phyloP scores from a whole-genome alignment of 176 grass and related monocot genomes.

The Ampelocalamus luodianensis region DNA sequence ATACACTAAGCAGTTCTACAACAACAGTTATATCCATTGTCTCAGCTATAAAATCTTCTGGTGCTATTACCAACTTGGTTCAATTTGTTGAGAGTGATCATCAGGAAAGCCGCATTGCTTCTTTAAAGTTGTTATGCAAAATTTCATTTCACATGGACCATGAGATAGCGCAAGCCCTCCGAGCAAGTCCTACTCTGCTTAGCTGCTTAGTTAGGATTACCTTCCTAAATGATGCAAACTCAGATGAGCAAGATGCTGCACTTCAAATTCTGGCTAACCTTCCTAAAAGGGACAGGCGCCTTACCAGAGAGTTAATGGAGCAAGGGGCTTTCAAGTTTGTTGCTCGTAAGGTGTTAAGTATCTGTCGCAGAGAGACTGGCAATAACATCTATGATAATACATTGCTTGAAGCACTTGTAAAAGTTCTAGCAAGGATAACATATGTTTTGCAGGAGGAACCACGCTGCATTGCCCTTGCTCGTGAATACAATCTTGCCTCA shows the following conservation, averaged over 20 bases:
- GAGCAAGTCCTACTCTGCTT: conserved; percentile 58
- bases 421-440: conserved; percentile 65
- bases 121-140: conserved; percentile 65
- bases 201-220: conserved; percentile 59
- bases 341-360: conserved; percentile 55
- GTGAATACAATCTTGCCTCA: conserved; percentile 63
- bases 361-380: conserved; percentile 50
- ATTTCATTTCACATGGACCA: conserved; percentile 63
- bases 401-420: conserved; percentile 62
- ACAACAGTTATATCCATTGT: conserved; percentile 58
- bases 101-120: conserved; percentile 58
- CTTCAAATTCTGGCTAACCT: conserved; percentile 67
- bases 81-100: conserved; percentile 77
- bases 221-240: conserved; percentile 46
- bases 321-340: conserved; percentile 65
- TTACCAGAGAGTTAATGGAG: conserved; percentile 68
- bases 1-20: conserved; percentile 48
- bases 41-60: conserved; percentile 68
- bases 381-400: conserved; percentile 40
- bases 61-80: conserved; percentile 73
- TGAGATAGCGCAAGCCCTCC: conserved; percentile 68
- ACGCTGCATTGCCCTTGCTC: conserved; percentile 54
- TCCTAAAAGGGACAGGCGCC: conserved; percentile 55
- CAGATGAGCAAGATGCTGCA: conserved; percentile 65
- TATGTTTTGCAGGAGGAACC: conserved; percentile 55